Conservation (phyloP, 179 eudicot genomes). For the Nepenthes alata region DNA sequence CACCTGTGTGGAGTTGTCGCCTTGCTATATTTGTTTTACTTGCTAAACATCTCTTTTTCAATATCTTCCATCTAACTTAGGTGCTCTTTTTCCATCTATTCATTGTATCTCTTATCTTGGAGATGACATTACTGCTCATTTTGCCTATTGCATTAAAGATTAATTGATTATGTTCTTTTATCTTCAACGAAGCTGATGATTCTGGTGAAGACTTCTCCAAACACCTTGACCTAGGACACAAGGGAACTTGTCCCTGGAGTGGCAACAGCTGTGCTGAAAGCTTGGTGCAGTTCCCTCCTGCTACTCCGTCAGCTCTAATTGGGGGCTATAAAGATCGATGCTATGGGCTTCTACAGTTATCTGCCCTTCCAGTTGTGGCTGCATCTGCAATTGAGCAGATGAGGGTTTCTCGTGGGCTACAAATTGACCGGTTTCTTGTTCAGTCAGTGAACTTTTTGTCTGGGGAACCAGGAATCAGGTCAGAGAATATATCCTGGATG, state of each 20-base stretch:
- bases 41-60: too few relatives aligned
- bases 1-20: too few relatives aligned
- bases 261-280: constrained; percentile 95
- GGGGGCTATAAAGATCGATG: constrained; percentile 99
- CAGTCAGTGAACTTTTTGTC: constrained; percentile 37
- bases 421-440: constrained; percentile 74
- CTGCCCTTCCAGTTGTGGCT: constrained; percentile 84
- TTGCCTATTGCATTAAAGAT: too few relatives aligned
- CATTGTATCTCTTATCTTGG: too few relatives aligned
- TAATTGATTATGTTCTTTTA: too few relatives aligned
- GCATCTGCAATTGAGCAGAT: constrained; percentile 77
- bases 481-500: constrained; percentile 31
- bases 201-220: constrained; percentile 71
- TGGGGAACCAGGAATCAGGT: constrained; percentile 47
- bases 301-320: constrained; percentile 90
- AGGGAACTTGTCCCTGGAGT: constrained; percentile 78
- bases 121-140: too few relatives aligned
- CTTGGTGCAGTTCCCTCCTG: constrained; percentile 96
- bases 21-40: too few relatives aligned
- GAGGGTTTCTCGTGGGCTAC: constrained; percentile 49
- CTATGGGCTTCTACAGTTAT: constrained; percentile 89
- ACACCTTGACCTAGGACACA: constrained; percentile 77
- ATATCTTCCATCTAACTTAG: too few relatives aligned
- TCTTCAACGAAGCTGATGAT: constrained; percentile 26
- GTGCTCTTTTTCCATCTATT: too few relatives aligned